A percentile compares a stretch with the other conserved stretches of the same genome.
Evolutionary conservation across 2,329 filamentous ascomycete species (phyloP).

Genomic region (Neofusicoccum parvum): DNA sequence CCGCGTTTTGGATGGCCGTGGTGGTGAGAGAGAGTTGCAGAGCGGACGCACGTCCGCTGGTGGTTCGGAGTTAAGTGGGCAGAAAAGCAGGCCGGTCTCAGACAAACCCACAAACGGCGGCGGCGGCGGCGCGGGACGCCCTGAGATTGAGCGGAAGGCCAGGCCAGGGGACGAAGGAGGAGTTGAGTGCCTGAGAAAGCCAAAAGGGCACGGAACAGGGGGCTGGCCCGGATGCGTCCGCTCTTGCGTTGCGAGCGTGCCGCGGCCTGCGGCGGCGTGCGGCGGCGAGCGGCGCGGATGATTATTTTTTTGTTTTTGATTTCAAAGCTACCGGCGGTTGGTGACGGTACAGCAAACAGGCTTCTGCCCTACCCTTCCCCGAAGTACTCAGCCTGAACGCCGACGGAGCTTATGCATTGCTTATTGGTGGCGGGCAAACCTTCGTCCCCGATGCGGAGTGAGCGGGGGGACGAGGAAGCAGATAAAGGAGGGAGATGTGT

Average conservation of each 20-base stretch:
- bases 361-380: too few species aligned
- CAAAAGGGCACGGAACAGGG: neutral
- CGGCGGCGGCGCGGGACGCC: neutral
- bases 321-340: neutral
- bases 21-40: neutral
- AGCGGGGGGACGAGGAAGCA: neutral
- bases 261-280: neutral
- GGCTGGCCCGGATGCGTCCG: neutral
- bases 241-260: neutral
- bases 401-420: neutral
- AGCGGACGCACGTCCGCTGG: neutral
- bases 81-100: neutral
- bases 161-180: too few species aligned
- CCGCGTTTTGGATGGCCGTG: neutral
- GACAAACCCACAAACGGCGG: neutral
- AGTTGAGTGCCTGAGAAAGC: neutral
- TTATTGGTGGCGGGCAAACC: neutral
- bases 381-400: neutral
- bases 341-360: neutral
- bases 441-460: neutral
- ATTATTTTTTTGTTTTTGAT: conserved; percentile 4
- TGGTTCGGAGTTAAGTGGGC: neutral
- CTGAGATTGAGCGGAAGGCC: neutral
- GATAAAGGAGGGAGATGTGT: too few species aligned
- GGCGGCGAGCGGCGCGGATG: neutral